Evolutionary conservation across 805 yeast species (phyloP), one percentile per base, ranked within the genome.

Genomic region (Wickerhamomyces sydowiorum): DNA sequence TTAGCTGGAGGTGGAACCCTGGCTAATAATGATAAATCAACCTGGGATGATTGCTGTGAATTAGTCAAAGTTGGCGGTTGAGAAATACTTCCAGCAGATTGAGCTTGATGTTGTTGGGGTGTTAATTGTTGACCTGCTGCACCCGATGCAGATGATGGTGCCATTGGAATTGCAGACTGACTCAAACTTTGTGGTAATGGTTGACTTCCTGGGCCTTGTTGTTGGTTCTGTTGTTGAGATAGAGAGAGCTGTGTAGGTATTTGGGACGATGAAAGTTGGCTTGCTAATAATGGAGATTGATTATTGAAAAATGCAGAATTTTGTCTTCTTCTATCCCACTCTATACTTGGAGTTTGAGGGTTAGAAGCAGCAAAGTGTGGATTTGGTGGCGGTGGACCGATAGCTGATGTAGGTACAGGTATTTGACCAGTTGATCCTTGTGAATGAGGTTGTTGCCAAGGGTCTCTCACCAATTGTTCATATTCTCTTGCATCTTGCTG

Each of bases 1-100:
- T 91, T 91, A 1, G 96, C 96, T 7, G 95, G 95, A 5, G 91
- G 89, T 13, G 93, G 95, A 24, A 86, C 89, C 49, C 88, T 67
- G 0, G 91, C 89, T 37, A 86, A 64, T 36, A 85, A 66, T 0
- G 89, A 81, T 48, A 85, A 68, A 57, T 85, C 93, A 66, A 75
- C 69, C 42, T 69, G 72, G 7, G 72, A 64, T 0, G 60, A 45
- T 17, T 44, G 47, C 30, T 47, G 48, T 14, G 52, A 42, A 33
- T 36, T 47, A 27, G 24, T 34, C 36, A 51, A 22, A 37, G 39
- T 40, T 41, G 22, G 23, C 13, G 22, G 35, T 20, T 32, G 35
- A 20, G 35, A 32, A 18, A 30, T 12, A 9, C 14, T 14, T 14
- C 33, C 22, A 12, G 35, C 12, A 12, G 40, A 34, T 36, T 40